Evolutionary conservation across 352 stramenopile genomes (phyloP), one percentile per base, ranked within the genome.

Genomic region (Peronospora destructor): DNA sequence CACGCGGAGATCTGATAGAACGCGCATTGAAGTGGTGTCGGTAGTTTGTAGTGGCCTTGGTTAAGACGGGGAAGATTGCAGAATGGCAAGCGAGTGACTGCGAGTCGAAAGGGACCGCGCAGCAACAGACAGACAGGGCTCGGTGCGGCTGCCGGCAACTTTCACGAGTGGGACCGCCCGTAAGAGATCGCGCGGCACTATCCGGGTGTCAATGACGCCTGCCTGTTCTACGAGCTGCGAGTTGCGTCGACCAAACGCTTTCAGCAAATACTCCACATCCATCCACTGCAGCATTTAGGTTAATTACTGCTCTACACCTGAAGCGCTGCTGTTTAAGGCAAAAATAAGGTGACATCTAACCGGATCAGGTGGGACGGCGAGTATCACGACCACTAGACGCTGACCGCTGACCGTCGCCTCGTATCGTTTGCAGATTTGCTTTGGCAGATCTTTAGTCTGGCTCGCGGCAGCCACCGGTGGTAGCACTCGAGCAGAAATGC

Each of bases 101-200:
- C 28, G 19, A 37, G 53, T 33, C 39, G 19, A 23, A 56, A 44
- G 45, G 55, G 53, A 55, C 45, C 37, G 40, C 49, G 49, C 16
- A 41, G 33, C 41, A 43, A 53, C 54, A 63, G 37, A 54, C 19
- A 21, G 19, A 3, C 49, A 59, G 55, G 55, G 39, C 55, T 53
- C 42, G 35, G 49, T 63, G 49, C 35, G 55, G 49, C 48, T 48
- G 55, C 46, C 42, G 36, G 39, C 19, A 1, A 21, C 19, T 21
- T 21, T 35, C 54, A 63, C 49, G 36, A 63, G 38, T 56, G 50
- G 55, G 49, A 63, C 58, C 35, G 40, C 53, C 32, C 41, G 54
- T 45, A 30, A 59, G 55, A 49, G 32, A 41, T 50, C 40, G 49
- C 11, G 39, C 49, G 33, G 32, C 42, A 52, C 42, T 41, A 58